Percentiles rank a stretch among this genome's conserved stretches.
Evolutionary conservation across 345 rosid species (phyloP).

Genomic region (Dipteronia sinensis): DNA sequence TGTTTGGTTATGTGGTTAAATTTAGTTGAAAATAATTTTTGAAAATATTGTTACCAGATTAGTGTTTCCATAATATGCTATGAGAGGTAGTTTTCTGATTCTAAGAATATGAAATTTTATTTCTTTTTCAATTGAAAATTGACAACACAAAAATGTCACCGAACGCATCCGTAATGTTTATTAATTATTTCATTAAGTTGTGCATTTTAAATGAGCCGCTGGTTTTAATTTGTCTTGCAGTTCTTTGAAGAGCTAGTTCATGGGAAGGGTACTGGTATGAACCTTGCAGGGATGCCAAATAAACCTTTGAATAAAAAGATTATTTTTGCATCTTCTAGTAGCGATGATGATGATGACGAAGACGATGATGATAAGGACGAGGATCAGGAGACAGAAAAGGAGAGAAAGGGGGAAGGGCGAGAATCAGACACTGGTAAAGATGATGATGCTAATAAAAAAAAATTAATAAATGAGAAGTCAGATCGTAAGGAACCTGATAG

Average conservation of each 20-base stretch:
- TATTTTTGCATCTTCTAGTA: slow-evolving; percentile 59
- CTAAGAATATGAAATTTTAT: too few species aligned
- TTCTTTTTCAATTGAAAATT: too few species aligned
- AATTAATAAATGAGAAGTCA: slow-evolving; percentile 31
- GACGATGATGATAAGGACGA: slow-evolving; percentile 50
- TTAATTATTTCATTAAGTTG: background rate
- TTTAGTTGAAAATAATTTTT: background rate
- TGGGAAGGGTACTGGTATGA: slow-evolving; percentile 43
- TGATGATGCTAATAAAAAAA: slow-evolving; percentile 32
- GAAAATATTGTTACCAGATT: background rate
- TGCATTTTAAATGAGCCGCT: background rate
- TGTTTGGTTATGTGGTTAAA: background rate
- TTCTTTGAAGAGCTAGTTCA: slow-evolving; percentile 79
- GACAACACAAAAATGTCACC: too few species aligned
- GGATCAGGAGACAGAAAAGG: slow-evolving; percentile 30
- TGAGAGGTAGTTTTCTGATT: too few species aligned
- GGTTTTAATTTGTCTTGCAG: slow-evolving; percentile 36
- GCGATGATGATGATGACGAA: slow-evolving; percentile 57
- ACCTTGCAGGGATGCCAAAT: slow-evolving; percentile 37
- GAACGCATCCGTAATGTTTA: too few species aligned
- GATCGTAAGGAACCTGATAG: slow-evolving; percentile 29
- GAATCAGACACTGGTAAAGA: slow-evolving; percentile 28
- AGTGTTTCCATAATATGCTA: background rate
- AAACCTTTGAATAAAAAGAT: slow-evolving; percentile 80
- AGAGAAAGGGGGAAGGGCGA: slow-evolving; percentile 27